phyloP scores from a whole-genome alignment of 2,329 filamentous ascomycete genomes.

The Sphaerulina musiva region DNA sequence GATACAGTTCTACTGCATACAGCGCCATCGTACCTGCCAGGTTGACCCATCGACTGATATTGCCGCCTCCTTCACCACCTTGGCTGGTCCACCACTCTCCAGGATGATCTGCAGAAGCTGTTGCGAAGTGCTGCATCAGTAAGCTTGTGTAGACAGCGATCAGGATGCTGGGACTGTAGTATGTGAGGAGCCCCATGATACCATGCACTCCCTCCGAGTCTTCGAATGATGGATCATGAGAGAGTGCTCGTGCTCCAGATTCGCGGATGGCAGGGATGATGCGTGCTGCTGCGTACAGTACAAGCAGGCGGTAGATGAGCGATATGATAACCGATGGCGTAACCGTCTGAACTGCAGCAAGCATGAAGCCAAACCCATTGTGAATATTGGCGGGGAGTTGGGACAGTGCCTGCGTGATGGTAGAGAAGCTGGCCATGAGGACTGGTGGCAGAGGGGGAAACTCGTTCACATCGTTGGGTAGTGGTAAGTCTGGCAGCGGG shows the following conservation, averaged over 20 bases:
- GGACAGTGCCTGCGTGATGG: conserved; percentile 74
- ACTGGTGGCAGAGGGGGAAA: conserved; percentile 95
- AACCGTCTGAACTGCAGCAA: conserved; percentile 89
- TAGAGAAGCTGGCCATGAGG: conserved; percentile 97
- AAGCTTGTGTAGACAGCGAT: conserved; percentile 95
- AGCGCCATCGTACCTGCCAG: conserved; percentile 80
- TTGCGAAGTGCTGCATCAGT: conserved; percentile 89
- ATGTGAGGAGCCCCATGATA: conserved; percentile 75
- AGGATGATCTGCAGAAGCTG: conserved; percentile 51
- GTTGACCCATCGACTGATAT: conserved; percentile 91
- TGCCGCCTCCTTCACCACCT: conserved; percentile 74
- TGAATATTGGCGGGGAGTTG: conserved; percentile 76
- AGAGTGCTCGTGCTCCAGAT: conserved; percentile 72
- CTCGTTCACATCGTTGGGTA: conserved; percentile 57
- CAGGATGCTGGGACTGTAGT: conserved; percentile 90
- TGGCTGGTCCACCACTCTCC: conserved; percentile 78
- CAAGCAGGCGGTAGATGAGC: conserved; percentile 84
- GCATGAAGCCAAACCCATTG: conserved; percentile 76
- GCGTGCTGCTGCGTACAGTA: conserved; percentile 89
- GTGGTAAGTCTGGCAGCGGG: conserved; percentile 39
- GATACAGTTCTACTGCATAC: conserved; percentile 83
- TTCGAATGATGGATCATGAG: conserved; percentile 77
- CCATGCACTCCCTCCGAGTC: conserved; percentile 64
- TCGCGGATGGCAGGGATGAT: conserved; percentile 93
- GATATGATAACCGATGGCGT: conserved; percentile 95